These are phyloP conservation scores for Yamadazyma dendronema DNA, from an alignment of 1,139 yeast species.

Conservation along the genomic window DNA sequence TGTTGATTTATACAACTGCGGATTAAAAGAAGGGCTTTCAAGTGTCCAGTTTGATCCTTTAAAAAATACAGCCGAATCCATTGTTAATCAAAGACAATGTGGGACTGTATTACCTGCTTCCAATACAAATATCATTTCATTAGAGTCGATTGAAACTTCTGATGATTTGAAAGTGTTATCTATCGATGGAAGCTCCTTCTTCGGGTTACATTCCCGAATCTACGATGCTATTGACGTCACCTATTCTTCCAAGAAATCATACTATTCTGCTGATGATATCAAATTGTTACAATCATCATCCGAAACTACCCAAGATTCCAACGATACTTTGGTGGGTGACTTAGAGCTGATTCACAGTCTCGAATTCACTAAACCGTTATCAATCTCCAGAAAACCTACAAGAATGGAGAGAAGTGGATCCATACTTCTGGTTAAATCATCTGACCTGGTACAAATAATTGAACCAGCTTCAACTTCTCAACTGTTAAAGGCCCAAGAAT, in stretches of 20 bases:
- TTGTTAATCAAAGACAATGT: constrained; percentile 49
- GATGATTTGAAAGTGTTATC: constrained; percentile 43
- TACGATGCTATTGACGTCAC: constrained; percentile 31
- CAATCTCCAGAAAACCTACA: constrained; percentile 21
- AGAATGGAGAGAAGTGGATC: background rate
- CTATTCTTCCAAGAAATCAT: constrained; percentile 21
- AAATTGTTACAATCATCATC: constrained; percentile 20
- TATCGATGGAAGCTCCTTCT: constrained; percentile 53
- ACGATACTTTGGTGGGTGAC: constrained; percentile 27
- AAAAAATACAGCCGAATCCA: constrained; percentile 30
- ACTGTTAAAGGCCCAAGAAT: constrained; percentile 1
- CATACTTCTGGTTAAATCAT: constrained; percentile 1
- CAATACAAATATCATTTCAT: constrained; percentile 45
- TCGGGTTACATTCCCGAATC: constrained; percentile 52
- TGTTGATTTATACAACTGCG: constrained; percentile 34
- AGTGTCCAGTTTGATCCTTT: constrained; percentile 39
- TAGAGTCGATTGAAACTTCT: constrained; percentile 33
- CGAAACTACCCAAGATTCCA: constrained; percentile 20
- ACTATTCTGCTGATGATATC: constrained; percentile 36
- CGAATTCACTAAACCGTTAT: constrained; percentile 23
- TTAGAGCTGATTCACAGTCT: constrained; percentile 11
- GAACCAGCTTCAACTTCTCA: background rate
- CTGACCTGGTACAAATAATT: background rate
- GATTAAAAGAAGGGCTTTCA: constrained; percentile 46
- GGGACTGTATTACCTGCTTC: constrained; percentile 63